A percentile compares a stretch with the other conserved stretches of the same genome.
phyloP scores from a whole-genome alignment of 306 rosid species.

The Cucumis melo region DNA sequence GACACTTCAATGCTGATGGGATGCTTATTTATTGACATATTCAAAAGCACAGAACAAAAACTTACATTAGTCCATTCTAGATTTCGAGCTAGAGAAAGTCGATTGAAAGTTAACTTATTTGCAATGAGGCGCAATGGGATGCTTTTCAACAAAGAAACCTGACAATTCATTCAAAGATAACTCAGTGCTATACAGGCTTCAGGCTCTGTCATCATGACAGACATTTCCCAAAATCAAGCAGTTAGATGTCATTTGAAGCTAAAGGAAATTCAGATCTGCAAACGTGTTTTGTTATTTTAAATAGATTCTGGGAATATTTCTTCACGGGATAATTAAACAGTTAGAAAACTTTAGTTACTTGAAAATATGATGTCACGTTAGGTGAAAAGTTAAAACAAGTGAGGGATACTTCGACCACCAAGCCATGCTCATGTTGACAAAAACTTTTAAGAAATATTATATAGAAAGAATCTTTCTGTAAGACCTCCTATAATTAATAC shows the following conservation, averaged over 20 bases:
- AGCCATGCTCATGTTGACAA: background rate
- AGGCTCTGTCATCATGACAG: background rate
- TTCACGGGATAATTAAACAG: background rate
- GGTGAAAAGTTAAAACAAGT: background rate
- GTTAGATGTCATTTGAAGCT: background rate
- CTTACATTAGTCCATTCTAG: slow-evolving; percentile 50
- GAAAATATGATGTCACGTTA: background rate
- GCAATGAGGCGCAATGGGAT: slow-evolving; percentile 34
- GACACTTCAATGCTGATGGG: no score
- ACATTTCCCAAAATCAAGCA: background rate
- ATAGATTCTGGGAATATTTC: background rate
- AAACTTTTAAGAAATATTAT: background rate
- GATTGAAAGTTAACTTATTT: slow-evolving; percentile 27
- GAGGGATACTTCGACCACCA: background rate
- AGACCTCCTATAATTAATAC: no score
- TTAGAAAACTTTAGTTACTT: background rate
- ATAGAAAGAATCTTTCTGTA: background rate
- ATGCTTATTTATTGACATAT: background rate
- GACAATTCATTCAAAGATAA: background rate
- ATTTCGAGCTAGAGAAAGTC: slow-evolving; percentile 24
- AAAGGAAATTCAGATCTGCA: background rate
- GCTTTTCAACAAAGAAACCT: slow-evolving; percentile 40
- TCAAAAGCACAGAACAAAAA: background rate
- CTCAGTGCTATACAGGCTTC: background rate
- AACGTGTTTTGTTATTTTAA: background rate